These are phyloP conservation scores for Ustanciosporium gigantosporum DNA, from an alignment of 1,284 basidiomycete genomes.

Conservation along the genomic window DNA sequence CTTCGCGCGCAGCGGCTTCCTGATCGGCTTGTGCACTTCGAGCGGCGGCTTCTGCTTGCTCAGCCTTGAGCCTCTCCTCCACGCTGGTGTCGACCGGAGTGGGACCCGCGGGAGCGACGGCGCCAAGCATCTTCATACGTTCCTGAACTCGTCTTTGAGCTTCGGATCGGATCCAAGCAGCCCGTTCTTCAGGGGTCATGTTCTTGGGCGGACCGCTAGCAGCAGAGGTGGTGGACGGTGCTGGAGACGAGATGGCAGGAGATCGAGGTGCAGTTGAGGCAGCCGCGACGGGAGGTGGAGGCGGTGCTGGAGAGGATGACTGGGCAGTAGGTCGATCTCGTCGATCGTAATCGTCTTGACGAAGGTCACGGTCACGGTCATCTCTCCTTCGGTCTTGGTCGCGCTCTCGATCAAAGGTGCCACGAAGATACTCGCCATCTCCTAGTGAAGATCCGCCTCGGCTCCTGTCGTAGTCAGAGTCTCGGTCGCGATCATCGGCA, in stretches of 20 bases:
- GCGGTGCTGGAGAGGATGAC: constrained; percentile 60
- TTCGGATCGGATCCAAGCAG: constrained; percentile 77
- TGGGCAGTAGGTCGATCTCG: constrained; percentile 58
- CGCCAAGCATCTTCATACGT: constrained; percentile 83
- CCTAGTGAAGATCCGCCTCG: constrained; percentile 16
- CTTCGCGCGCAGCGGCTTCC: constrained; percentile 58
- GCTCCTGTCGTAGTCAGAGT: constrained; percentile 17
- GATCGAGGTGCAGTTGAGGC: constrained; percentile 56
- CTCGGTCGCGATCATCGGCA: constrained; percentile 21
- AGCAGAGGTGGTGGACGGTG: constrained; percentile 64
- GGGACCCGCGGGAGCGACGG: constrained; percentile 64
- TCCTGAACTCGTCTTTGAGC: constrained; percentile 83
- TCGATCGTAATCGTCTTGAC: constrained; percentile 12
- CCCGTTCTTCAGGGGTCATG: constrained; percentile 83
- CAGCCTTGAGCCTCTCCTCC: constrained; percentile 52
- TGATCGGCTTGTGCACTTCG: constrained; percentile 54
- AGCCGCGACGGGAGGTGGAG: constrained; percentile 54
- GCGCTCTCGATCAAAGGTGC: constrained; percentile 29
- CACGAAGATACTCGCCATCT: constrained; percentile 47
- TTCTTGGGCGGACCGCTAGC: constrained; percentile 69
- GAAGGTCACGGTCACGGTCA: constrained; percentile 57
- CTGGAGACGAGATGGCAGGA: constrained; percentile 63
- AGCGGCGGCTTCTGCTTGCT: constrained; percentile 54
- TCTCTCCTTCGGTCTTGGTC: constrained; percentile 48
- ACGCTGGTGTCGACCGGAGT: constrained; percentile 48